These are phyloP conservation scores for Loxodes magnus DNA, from an alignment of 73 alveolate species.

Conservation along the genomic window DNA sequence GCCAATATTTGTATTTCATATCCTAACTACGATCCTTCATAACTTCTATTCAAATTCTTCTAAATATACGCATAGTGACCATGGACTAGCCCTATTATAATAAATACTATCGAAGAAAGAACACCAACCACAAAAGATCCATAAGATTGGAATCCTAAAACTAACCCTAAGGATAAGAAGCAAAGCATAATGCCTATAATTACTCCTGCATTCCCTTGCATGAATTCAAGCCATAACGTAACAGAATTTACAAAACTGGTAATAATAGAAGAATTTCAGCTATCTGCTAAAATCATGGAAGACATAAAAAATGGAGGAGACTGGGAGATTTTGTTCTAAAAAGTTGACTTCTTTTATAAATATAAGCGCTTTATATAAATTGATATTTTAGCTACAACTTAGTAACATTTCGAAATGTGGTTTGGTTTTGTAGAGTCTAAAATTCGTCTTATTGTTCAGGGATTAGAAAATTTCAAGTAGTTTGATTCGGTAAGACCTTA, in stretches of 20 bases:
- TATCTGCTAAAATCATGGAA: constrained; percentile 41
- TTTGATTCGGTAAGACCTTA: too few species aligned
- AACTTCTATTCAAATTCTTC: constrained; percentile 70
- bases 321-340: constrained; percentile 69
- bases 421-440: constrained; percentile 18
- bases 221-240: constrained; percentile 70
- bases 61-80: constrained; percentile 61
- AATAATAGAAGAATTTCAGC: constrained; percentile 59
- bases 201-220: constrained; percentile 92
- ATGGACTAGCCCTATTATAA: constrained; percentile 75
- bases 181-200: constrained; percentile 65
- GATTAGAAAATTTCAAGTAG: too few species aligned
- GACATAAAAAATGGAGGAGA: constrained; percentile 27
- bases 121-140: not conserved
- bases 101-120: constrained; percentile 33
- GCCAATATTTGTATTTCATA: constrained; percentile 69
- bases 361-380: constrained; percentile 59
- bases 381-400: constrained; percentile 37
- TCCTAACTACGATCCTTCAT: constrained; percentile 62
- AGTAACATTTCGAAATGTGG: constrained; percentile 27
- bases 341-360: constrained; percentile 53
- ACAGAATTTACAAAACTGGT: constrained; percentile 49
- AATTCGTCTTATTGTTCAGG: too few species aligned
- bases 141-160: too few species aligned
- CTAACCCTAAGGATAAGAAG: too few species aligned